Evolutionary conservation across 148 eudicot species (phyloP).

Genomic region (Oxyria digyna): DNA sequence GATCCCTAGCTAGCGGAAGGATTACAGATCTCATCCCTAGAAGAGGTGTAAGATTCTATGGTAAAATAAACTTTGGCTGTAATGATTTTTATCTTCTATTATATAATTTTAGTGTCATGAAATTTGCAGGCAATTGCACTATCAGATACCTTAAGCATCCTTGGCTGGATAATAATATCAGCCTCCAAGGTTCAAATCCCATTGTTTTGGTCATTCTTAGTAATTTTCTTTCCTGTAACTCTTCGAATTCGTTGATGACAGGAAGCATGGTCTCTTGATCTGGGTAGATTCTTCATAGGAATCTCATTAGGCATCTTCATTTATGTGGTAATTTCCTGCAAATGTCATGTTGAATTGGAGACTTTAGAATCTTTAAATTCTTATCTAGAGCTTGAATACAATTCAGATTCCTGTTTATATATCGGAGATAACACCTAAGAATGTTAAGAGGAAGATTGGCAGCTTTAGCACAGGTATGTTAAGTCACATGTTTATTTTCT

Average conservation of each 20-base stretch:
- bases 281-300: conserved; percentile 27
- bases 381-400: not conserved
- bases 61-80: not conserved
- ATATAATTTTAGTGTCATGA: not conserved
- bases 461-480: not conserved
- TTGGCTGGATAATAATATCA: conserved; percentile 24
- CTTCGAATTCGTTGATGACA: not conserved
- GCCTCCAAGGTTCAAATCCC: conserved; percentile 13
- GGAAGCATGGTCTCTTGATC: conserved; percentile 6
- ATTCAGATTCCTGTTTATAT: conserved; percentile 16
- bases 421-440: conserved; percentile 22
- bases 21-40: conserved; percentile 54
- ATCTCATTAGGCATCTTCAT: conserved; percentile 1
- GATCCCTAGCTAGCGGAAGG: conserved; percentile 58
- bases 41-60: conserved; percentile 45
- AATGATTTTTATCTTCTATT: too few species aligned
- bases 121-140: conserved; percentile 15
- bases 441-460: conserved; percentile 15
- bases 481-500: too few species aligned
- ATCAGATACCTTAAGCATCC: conserved; percentile 9
- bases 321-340: conserved; percentile 8
- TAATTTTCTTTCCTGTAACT: too few species aligned
- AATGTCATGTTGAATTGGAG: too few species aligned
- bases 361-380: too few species aligned
- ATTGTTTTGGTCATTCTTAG: too few species aligned